phyloP scores from a whole-genome alignment of 1,139 yeast genomes.

The Kodamaea fungicola region DNA sequence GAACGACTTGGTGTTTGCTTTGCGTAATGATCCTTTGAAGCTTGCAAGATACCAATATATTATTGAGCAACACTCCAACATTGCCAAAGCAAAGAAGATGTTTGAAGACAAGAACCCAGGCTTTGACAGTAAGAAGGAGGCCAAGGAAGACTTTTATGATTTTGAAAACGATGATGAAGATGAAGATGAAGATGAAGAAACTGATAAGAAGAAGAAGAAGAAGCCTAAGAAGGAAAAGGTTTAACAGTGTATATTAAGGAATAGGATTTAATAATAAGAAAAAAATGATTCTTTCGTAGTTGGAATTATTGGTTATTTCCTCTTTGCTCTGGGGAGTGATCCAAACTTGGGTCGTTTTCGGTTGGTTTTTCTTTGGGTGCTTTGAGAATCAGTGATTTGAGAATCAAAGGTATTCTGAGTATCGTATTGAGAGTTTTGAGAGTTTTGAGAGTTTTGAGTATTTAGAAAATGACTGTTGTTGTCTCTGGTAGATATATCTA shows the following conservation, averaged over 20 bases:
- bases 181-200: slow-evolving; percentile 15
- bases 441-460: neutral
- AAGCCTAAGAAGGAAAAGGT: slow-evolving; percentile 11
- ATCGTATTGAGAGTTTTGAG: neutral
- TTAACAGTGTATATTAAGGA: slow-evolving; percentile 1
- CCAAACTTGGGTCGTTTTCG: slow-evolving; percentile 5
- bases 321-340: slow-evolving; percentile 3
- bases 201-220: slow-evolving; percentile 10
- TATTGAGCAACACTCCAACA: slow-evolving; percentile 67
- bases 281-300: too few species aligned
- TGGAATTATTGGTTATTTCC: too few species aligned
- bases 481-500: neutral
- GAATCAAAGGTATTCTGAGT: neutral
- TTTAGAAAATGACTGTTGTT: neutral
- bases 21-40: slow-evolving; percentile 78
- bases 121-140: slow-evolving; percentile 9
- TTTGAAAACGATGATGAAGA: slow-evolving; percentile 11
- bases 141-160: slow-evolving; percentile 6
- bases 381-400: neutral
- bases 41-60: slow-evolving; percentile 83
- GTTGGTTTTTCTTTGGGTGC: slow-evolving; percentile 1
- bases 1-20: slow-evolving; percentile 84
- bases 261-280: neutral
- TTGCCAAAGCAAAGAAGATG: slow-evolving; percentile 76
- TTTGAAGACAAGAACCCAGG: slow-evolving; percentile 54